A percentile compares a stretch with the other conserved stretches of the same genome.
phyloP scores from a whole-genome alignment of 768 basidiomycete species.

The Tulasnella calospora region DNA sequence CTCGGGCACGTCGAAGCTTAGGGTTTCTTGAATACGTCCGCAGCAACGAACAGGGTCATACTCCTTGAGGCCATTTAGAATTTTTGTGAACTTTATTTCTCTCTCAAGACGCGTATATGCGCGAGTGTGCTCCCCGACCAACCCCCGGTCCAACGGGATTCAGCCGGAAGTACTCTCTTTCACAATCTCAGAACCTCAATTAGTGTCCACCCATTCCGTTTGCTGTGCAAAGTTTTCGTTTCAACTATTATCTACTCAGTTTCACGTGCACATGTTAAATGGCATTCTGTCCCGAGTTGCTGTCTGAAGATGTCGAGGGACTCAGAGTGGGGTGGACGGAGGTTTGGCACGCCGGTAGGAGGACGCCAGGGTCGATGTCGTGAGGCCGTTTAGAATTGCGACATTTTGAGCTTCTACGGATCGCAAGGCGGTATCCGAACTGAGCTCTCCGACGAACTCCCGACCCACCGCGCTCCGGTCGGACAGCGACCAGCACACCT shows the following conservation, averaged over 20 bases:
- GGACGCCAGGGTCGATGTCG: not conserved
- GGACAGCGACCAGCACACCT: not conserved
- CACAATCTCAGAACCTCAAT: too few species aligned
- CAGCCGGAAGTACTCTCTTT: not conserved
- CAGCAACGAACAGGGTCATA: not conserved
- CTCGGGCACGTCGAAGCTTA: too few species aligned
- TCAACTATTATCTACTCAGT: not conserved
- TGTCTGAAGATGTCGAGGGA: not conserved
- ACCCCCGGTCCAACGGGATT: not conserved
- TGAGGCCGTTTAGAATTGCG: not conserved
- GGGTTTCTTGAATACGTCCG: too few species aligned
- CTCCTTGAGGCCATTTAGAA: not conserved
- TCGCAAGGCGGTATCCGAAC: not conserved
- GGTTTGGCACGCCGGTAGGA: not conserved
- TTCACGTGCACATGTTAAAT: not conserved
- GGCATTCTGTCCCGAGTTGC: not conserved
- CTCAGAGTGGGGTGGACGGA: not conserved
- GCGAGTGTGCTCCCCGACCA: not conserved
- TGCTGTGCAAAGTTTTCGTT: not conserved
- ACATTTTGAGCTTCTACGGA: not conserved
- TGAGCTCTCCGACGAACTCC: constrained; percentile 3
- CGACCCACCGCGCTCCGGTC: not conserved
- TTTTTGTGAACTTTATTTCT: not conserved
- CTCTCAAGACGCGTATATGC: not conserved
- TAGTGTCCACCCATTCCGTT: not conserved